Conservation (phyloP, 768 basidiomycete genomes). For the Tephrocybe sp. region DNA sequence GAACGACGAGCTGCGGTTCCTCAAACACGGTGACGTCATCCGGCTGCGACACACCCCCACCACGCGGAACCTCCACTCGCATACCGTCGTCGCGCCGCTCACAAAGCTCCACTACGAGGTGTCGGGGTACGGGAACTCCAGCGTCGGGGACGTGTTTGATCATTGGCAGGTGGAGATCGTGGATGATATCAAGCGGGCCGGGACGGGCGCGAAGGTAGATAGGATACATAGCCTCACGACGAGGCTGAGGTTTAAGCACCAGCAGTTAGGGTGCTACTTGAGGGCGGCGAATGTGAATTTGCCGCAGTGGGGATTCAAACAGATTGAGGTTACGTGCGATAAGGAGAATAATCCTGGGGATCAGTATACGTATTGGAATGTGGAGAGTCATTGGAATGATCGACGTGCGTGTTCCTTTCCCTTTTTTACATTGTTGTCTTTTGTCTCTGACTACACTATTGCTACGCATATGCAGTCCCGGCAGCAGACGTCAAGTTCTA, state of each 20-base stretch:
- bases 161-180: slow-evolving; percentile 93
- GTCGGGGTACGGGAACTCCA: slow-evolving; percentile 89
- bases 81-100: slow-evolving; percentile 82
- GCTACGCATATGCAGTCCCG: slow-evolving; percentile 82
- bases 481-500: slow-evolving; percentile 80
- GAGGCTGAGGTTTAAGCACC: slow-evolving; percentile 79
- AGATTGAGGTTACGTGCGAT: slow-evolving; percentile 93
- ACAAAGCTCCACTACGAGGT: slow-evolving; percentile 90
- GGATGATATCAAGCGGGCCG: slow-evolving; percentile 67
- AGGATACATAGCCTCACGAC: slow-evolving; percentile 90
- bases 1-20: slow-evolving; percentile 64
- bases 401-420: slow-evolving; percentile 57
- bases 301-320: slow-evolving; percentile 99
- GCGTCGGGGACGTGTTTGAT: slow-evolving; percentile 85
- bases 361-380: slow-evolving; percentile 94
- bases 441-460: no score
- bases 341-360: slow-evolving; percentile 82
- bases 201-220: slow-evolving; percentile 46
- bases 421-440: not conserved
- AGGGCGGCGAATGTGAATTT: slow-evolving; percentile 84
- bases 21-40: slow-evolving; percentile 74
- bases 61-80: slow-evolving; percentile 89
- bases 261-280: slow-evolving; percentile 79
- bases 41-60: slow-evolving; percentile 83
- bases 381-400: slow-evolving; percentile 97